These are phyloP conservation scores for Chlamydomonas urium DNA, from an alignment of 139 green algal genomes.

Conservation along the genomic window DNA sequence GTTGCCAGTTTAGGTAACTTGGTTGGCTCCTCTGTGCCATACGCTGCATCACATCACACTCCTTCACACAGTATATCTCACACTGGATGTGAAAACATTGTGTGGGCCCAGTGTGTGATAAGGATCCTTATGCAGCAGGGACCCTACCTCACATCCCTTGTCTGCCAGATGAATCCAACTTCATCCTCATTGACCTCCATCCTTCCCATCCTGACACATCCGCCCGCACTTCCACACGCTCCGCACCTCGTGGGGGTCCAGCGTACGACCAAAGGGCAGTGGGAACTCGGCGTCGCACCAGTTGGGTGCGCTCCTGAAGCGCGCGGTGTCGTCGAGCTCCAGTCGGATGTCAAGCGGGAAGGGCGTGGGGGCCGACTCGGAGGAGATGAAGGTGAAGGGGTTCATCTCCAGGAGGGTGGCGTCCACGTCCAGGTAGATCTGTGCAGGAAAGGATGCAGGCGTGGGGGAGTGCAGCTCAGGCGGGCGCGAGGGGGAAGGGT, in stretches of 20 bases:
- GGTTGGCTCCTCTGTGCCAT: no score
- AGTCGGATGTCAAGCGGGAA: conserved; percentile 74
- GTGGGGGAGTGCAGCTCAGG: background rate
- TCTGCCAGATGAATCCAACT: no score
- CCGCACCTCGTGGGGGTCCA: conserved; percentile 63
- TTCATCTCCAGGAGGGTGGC: conserved; percentile 93
- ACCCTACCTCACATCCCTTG: no score
- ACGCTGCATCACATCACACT: no score
- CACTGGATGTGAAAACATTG: no score
- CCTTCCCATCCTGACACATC: no score
- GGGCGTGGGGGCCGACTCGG: conserved; percentile 4
- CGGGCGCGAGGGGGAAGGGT: background rate
- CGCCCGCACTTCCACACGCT: no score
- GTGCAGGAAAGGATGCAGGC: conserved; percentile 3
- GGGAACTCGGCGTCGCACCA: conserved; percentile 73
- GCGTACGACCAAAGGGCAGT: conserved; percentile 80
- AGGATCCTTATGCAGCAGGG: no score
- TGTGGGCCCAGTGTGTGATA: no score
- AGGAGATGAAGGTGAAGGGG: conserved; percentile 75
- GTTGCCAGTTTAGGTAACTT: background rate
- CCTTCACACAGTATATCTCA: no score
- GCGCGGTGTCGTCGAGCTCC: conserved; percentile 91
- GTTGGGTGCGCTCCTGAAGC: conserved; percentile 53
- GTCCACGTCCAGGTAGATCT: conserved; percentile 79
- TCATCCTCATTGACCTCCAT: no score